Conservation (phyloP, 1,284 basidiomycete genomes). For the Ustanciosporium gigantosporum region DNA sequence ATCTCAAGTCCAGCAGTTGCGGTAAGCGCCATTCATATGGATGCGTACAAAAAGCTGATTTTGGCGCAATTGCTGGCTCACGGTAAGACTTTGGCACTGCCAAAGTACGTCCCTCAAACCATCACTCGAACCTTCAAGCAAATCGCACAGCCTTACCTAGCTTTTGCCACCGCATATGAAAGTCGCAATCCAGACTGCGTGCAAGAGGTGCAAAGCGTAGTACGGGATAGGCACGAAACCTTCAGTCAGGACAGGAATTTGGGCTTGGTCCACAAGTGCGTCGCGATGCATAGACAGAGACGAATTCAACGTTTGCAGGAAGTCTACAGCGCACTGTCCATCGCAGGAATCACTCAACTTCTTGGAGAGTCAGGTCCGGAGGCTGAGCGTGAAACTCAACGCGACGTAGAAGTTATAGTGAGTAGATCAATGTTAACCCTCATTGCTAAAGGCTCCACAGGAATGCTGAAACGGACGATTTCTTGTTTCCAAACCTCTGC, state of each 20-base stretch:
- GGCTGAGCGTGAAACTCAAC: constrained; percentile 65
- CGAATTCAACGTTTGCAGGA: constrained; percentile 74
- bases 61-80: constrained; percentile 75
- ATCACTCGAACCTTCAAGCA: constrained; percentile 19
- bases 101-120: constrained; percentile 20
- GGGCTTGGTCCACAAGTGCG: constrained; percentile 71
- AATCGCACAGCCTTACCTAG: constrained; percentile 15
- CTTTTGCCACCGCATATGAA: constrained; percentile 19
- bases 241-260: constrained; percentile 70
- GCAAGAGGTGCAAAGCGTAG: not conserved
- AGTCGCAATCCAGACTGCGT: constrained; percentile 1
- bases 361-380: constrained; percentile 66
- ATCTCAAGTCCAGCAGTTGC: constrained; percentile 72
- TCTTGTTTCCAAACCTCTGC: too few relatives aligned
- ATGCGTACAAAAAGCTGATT: constrained; percentile 79
- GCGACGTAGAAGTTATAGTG: constrained; percentile 74
- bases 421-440: too few relatives aligned
- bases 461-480: too few relatives aligned
- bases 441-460: too few relatives aligned
- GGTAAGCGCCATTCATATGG: constrained; percentile 74
- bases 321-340: constrained; percentile 75
- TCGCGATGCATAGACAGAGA: constrained; percentile 73
- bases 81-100: constrained; percentile 64
- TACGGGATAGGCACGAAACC: not conserved
- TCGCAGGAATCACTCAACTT: constrained; percentile 71